A percentile compares a stretch with the other conserved stretches of the same genome.
Evolutionary conservation across 257 asterid species (phyloP).

Genomic region (Euphrasia confusa): DNA sequence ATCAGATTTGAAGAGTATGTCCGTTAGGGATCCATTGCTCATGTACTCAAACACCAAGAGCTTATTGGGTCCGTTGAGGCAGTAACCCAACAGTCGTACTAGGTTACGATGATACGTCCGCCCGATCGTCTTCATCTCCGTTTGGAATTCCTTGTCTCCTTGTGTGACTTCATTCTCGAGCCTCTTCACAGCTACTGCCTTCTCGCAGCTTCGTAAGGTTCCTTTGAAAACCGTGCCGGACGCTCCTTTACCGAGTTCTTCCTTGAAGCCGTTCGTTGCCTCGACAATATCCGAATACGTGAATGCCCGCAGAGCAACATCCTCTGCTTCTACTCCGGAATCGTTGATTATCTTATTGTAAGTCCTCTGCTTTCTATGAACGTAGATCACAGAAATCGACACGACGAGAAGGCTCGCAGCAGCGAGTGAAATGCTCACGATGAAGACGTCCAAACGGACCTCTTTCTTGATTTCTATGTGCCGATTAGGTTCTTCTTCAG

Average conservation of each 20-base stretch:
- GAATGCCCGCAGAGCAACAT: conserved; percentile 32
- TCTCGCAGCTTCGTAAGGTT: conserved; percentile 15
- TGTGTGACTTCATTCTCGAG: conserved; percentile 31
- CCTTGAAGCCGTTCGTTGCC: conserved; percentile 40
- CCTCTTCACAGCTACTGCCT: conserved; percentile 42
- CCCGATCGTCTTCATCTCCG: conserved; percentile 44
- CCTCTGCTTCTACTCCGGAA: conserved; percentile 18
- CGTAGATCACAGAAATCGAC: conserved; percentile 23
- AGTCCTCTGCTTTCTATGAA: conserved; percentile 11
- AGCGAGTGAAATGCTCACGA: conserved; percentile 24
- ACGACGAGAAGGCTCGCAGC: conserved; percentile 25
- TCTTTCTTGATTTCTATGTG: conserved; percentile 16
- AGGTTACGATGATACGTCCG: conserved; percentile 51
- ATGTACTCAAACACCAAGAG: conserved; percentile 49
- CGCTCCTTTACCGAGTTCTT: conserved; percentile 47
- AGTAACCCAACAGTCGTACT: conserved; percentile 49
- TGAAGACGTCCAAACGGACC: conserved; percentile 21
- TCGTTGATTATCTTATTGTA: conserved; percentile 19
- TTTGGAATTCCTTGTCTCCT: conserved; percentile 48
- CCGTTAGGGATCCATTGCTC: conserved; percentile 51
- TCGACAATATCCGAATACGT: conserved; percentile 27
- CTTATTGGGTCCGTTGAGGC: conserved; percentile 38
- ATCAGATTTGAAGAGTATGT: conserved; percentile 26
- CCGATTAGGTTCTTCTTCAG: neutral
- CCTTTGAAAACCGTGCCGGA: conserved; percentile 51